phyloP scores from a whole-genome alignment of 805 yeast genomes.

The Torulaspora microellipsoides region DNA sequence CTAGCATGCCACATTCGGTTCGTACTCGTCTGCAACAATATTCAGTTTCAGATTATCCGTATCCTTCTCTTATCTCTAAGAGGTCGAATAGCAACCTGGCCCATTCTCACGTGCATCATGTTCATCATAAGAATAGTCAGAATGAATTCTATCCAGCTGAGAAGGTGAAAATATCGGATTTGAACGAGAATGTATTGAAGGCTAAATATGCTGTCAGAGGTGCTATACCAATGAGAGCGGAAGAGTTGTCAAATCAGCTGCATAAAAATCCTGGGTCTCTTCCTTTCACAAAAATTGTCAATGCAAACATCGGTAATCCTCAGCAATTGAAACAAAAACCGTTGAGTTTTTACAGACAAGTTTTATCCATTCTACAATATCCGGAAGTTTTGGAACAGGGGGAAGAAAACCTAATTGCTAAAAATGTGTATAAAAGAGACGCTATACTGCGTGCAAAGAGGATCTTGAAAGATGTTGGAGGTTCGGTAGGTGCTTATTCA shows the following conservation, averaged over 20 bases:
- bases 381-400: slow-evolving; percentile 55
- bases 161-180: slow-evolving; percentile 43
- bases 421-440: slow-evolving; percentile 50
- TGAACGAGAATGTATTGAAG: slow-evolving; percentile 68
- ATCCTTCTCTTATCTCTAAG: not conserved
- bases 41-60: not conserved
- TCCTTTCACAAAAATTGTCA: slow-evolving; percentile 75
- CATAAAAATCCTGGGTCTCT: slow-evolving; percentile 52
- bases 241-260: slow-evolving; percentile 62
- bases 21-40: not conserved
- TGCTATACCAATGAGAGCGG: slow-evolving; percentile 87
- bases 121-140: slow-evolving; percentile 3
- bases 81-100: slow-evolving; percentile 3
- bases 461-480: slow-evolving; percentile 54
- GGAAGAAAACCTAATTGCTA: slow-evolving; percentile 14
- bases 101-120: slow-evolving; percentile 5
- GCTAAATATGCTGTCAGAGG: slow-evolving; percentile 98
- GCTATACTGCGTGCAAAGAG: slow-evolving; percentile 65
- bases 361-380: slow-evolving; percentile 77
- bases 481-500: slow-evolving; percentile 93
- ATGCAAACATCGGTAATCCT: slow-evolving; percentile 96
- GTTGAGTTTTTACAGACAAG: slow-evolving; percentile 91
- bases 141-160: slow-evolving; percentile 30
- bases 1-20: slow-evolving; percentile 5
- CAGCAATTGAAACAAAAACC: slow-evolving; percentile 96